Evolutionary conservation across 2,329 filamentous ascomycete species (phyloP), one percentile per base, ranked within the genome.

Genomic region (Diaporthe helianthi): DNA sequence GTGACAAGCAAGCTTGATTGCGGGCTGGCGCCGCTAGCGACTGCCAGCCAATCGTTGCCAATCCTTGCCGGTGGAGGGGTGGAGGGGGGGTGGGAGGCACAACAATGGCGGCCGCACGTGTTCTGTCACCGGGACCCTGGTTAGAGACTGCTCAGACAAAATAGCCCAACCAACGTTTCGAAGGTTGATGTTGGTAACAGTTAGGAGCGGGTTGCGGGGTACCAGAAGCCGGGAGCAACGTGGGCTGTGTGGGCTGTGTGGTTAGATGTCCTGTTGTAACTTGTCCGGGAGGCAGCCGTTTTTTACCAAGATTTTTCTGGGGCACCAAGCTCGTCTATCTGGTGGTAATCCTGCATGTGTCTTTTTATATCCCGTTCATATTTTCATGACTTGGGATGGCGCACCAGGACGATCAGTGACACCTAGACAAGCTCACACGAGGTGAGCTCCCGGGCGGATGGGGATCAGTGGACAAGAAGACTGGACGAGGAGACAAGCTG

Each of bases 271-370:
- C 46, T 52, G 53, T n/a, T n/a, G n/a, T n/a, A n/a, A n/a, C n/a
- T n/a, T n/a, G n/a, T n/a, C n/a, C n/a, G n/a, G n/a, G 68, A 65
- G 68, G 61, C 52, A 58, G 64, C 64, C 52, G 51, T 66, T 41
- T n/a, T 9, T 38, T 49, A 46, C 38, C 51, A 46, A 66, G 49
- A 66, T 41, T 46, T 46, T 47, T 29, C n/a, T 41, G 53, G 36
- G 31, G 12, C 46, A 22, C n/a, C n/a, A 51, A 29, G 65, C 24
- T 55, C 33, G 41, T 49, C 31, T 60, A 67, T 67, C 52, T 38
- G 31, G 41, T 67, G 52, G 52, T 24, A 52, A 67, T 51, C 54
- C 65, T 58, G 41, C 52, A 33, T 15, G 31, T 13, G 52, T 67
- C 41, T 58, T 58, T 67, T 67, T 67, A 36, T 67, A 67, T 38